phyloP scores from a whole-genome alignment of 208 protist genomes.

The Leishmania lainsoni region DNA sequence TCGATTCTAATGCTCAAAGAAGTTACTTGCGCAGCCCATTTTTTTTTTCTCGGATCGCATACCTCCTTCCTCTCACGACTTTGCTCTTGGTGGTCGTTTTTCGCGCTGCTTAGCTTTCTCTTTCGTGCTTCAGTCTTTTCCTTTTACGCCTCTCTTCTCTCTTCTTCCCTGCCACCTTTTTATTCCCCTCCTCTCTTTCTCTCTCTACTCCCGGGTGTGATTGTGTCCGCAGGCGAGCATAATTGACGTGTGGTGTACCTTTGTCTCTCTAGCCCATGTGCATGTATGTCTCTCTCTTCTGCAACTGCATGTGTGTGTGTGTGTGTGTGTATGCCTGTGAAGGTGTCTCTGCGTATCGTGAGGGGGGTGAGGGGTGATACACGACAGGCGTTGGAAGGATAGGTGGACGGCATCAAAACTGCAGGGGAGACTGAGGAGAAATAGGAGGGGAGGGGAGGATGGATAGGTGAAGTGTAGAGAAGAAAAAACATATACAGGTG shows the following conservation, averaged over 20 bases:
- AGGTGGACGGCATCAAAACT: not conserved
- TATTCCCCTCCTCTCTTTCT: not conserved
- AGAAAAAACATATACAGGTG: not conserved
- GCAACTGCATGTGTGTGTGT: not conserved
- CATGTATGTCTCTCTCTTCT: not conserved
- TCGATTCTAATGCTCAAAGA: no score
- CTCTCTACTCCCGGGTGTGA: not conserved
- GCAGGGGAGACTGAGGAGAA: not conserved
- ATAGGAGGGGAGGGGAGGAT: not conserved
- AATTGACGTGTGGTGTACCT: not conserved
- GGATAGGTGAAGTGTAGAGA: not conserved
- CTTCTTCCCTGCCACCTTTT: not conserved
- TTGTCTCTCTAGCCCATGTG: not conserved
- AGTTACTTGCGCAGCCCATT: no score
- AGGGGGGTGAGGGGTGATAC: not conserved
- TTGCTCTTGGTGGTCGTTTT: not conserved
- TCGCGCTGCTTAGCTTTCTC: not conserved
- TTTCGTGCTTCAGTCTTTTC: not conserved
- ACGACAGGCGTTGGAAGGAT: not conserved
- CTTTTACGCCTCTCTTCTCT: not conserved
- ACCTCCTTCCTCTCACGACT: no score
- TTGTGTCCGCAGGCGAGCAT: not conserved
- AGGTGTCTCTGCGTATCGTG: not conserved
- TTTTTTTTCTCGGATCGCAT: no score
- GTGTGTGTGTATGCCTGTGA: not conserved